Conservation (phyloP, 1,284 basidiomycete species). For the Exobasidium rhododendri region DNA sequence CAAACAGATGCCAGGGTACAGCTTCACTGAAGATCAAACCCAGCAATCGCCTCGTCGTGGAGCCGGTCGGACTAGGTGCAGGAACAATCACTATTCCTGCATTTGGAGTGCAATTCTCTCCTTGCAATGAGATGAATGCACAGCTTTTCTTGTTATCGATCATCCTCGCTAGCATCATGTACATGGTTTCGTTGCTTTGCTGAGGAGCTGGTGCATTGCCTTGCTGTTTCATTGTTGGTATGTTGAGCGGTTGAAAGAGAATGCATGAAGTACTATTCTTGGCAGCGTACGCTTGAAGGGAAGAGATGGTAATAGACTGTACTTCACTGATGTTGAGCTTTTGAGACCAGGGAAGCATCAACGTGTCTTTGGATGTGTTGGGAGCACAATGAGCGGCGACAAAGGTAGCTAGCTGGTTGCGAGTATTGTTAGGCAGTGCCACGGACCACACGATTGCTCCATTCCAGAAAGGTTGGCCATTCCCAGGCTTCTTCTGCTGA, state of each 20-base stretch:
- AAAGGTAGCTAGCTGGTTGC: slow-evolving; percentile 33
- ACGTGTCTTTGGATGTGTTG: slow-evolving; percentile 12
- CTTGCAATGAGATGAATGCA: slow-evolving; percentile 25
- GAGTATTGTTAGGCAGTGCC: slow-evolving; percentile 25
- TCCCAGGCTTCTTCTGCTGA: neutral
- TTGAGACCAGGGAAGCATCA: slow-evolving; percentile 19
- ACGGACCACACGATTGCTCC: slow-evolving; percentile 41
- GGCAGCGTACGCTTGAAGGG: slow-evolving; percentile 27
- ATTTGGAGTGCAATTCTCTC: slow-evolving; percentile 23
- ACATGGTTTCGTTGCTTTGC: slow-evolving; percentile 40
- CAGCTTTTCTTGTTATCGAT: slow-evolving; percentile 40
- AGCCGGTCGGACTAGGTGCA: slow-evolving; percentile 26
- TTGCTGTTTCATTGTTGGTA: slow-evolving; percentile 16
- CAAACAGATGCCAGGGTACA: slow-evolving; percentile 25
- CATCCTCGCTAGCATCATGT: slow-evolving; percentile 29
- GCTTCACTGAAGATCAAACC: slow-evolving; percentile 36
- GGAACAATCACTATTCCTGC: slow-evolving; percentile 35
- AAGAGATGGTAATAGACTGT: neutral
- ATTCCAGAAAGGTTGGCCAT: slow-evolving; percentile 31
- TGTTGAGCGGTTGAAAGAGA: slow-evolving; percentile 18
- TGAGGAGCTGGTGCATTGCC: slow-evolving; percentile 4
- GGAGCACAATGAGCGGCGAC: slow-evolving; percentile 33
- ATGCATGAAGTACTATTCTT: slow-evolving; percentile 32
- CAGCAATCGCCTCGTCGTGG: slow-evolving; percentile 19
- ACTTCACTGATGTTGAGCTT: slow-evolving; percentile 16